Evolutionary conservation across 768 basidiomycete species (phyloP).

Genomic region (Suillus bovinus): DNA sequence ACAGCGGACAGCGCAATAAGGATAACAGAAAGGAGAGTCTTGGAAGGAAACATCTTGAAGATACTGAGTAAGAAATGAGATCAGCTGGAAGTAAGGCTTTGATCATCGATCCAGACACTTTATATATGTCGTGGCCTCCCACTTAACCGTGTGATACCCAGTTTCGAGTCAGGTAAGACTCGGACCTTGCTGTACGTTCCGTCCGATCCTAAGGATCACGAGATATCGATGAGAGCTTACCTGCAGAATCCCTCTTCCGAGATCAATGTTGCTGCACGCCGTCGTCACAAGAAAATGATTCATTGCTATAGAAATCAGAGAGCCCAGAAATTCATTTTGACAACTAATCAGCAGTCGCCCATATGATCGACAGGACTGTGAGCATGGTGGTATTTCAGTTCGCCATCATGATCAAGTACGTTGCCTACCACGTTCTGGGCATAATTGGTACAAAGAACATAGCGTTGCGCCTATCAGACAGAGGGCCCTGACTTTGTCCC

Average conservation of each 20-base stretch:
- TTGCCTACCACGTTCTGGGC: neutral
- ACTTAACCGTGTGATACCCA: conserved; percentile 4
- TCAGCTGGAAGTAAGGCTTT: conserved; percentile 5
- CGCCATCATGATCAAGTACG: neutral
- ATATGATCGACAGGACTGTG: neutral
- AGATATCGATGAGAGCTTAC: neutral
- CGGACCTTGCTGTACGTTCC: neutral
- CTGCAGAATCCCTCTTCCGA: neutral
- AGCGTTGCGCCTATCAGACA: neutral
- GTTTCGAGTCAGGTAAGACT: neutral
- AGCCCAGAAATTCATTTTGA: neutral
- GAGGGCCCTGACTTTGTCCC: neutral
- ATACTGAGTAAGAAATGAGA: neutral
- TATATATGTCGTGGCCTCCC: neutral
- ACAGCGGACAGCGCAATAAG: conserved; percentile 16
- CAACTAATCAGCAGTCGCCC: neutral
- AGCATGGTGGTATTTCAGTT: neutral
- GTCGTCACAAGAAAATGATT: neutral
- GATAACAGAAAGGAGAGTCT: conserved; percentile 15
- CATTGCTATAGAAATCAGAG: neutral
- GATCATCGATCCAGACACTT: neutral
- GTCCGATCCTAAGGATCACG: neutral
- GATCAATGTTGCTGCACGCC: neutral
- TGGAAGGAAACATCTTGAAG: conserved; percentile 18
- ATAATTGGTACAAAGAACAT: neutral